phyloP scores from a whole-genome alignment of 192 early-diverging fungal species.

The Entomortierella lignicola region DNA sequence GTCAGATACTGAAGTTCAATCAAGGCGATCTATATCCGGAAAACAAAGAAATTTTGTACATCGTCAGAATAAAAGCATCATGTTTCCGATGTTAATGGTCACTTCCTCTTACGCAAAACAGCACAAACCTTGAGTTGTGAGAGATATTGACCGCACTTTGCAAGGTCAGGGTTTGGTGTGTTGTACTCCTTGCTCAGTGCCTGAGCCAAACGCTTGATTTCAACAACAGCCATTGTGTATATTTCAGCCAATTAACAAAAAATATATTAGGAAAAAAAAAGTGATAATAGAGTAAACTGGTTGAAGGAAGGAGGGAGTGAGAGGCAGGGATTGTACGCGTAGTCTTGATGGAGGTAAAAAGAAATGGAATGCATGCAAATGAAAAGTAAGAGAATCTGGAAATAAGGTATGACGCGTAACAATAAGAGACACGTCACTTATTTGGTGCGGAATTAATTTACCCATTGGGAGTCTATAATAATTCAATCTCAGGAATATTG shows the following conservation, averaged over 20 bases:
- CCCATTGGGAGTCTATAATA: too few relatives aligned
- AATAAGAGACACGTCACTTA: too few relatives aligned
- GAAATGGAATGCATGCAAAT: not conserved
- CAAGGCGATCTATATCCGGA: conserved; percentile 57
- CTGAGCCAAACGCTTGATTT: conserved; percentile 59
- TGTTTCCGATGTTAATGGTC: too few relatives aligned
- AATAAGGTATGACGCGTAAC: not conserved
- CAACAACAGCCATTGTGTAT: conserved; percentile 36
- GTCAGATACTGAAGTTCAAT: conserved; percentile 61
- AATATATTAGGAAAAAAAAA: not conserved
- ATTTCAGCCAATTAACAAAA: not conserved
- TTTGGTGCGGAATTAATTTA: too few relatives aligned
- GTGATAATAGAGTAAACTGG: not conserved
- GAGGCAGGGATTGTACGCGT: not conserved
- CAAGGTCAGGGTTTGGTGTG: conserved; percentile 69
- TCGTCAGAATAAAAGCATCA: not conserved
- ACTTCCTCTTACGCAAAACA: too few relatives aligned
- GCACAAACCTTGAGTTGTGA: conserved; percentile 74
- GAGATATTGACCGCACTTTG: conserved; percentile 75
- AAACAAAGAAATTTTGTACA: not conserved
- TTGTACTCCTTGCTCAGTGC: conserved; percentile 78
- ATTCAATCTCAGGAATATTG: too few relatives aligned
- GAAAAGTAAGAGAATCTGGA: not conserved
- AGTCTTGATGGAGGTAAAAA: not conserved
- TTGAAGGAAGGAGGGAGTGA: not conserved